These are phyloP conservation scores for Pythium sp. DNA, from an alignment of 352 stramenopile species.

Conservation along the genomic window DNA sequence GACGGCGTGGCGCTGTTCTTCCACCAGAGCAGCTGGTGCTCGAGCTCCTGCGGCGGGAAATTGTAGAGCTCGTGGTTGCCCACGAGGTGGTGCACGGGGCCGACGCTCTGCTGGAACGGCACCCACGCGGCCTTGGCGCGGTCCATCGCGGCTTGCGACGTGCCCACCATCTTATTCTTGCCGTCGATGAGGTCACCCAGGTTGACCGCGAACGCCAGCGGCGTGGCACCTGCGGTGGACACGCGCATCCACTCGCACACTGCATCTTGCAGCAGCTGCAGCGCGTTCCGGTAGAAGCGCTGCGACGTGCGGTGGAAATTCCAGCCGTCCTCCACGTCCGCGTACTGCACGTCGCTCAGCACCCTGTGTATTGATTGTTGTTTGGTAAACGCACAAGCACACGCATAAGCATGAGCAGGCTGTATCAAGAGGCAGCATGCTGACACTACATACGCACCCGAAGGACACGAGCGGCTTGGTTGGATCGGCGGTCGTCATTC, in stretches of 20 bases:
- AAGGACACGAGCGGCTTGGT: slow-evolving; percentile 50
- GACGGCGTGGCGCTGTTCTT: slow-evolving; percentile 15
- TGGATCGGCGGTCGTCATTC: background rate
- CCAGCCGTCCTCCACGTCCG: slow-evolving; percentile 75
- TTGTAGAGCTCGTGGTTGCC: slow-evolving; percentile 89
- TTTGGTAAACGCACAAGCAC: background rate
- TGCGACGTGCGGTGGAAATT: slow-evolving; percentile 67
- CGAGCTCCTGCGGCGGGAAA: slow-evolving; percentile 44
- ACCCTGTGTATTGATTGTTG: slow-evolving; percentile 24
- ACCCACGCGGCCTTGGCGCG: slow-evolving; percentile 34
- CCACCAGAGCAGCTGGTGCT: slow-evolving; percentile 38
- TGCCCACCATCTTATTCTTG: slow-evolving; percentile 56
- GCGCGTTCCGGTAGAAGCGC: slow-evolving; percentile 69
- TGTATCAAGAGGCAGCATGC: background rate
- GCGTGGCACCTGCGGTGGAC: slow-evolving; percentile 9
- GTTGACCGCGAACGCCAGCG: slow-evolving; percentile 65
- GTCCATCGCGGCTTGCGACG: slow-evolving; percentile 46
- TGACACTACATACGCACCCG: slow-evolving; percentile 24
- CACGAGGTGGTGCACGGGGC: slow-evolving; percentile 69
- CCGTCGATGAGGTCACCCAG: slow-evolving; percentile 81
- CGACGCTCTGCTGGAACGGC: slow-evolving; percentile 41
- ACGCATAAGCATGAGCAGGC: slow-evolving; percentile 1
- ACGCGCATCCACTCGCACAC: slow-evolving; percentile 52
- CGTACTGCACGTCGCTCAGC: slow-evolving; percentile 81
- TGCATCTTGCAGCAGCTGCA: slow-evolving; percentile 41